Evolutionary conservation across 2,329 filamentous ascomycete genomes (phyloP).

Genomic region (Achaetomium macrosporum): DNA sequence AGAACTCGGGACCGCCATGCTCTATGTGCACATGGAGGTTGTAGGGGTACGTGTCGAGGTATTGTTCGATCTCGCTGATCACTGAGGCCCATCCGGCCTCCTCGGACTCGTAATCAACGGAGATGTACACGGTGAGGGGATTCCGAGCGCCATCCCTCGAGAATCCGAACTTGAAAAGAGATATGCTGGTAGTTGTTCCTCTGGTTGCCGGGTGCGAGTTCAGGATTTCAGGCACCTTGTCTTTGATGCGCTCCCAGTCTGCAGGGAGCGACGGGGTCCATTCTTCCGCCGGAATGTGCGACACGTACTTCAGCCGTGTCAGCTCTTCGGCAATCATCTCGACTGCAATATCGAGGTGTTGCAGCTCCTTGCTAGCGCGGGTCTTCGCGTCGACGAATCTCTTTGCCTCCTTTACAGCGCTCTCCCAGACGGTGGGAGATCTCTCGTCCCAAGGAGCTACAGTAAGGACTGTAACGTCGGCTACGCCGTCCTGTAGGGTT

Average conservation of each 20-base stretch:
- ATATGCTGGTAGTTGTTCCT: no score
- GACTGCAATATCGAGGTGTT: neutral
- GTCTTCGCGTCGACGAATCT: neutral
- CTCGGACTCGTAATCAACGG: neutral
- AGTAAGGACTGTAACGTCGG: neutral
- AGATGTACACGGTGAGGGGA: neutral
- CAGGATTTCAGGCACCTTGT: neutral
- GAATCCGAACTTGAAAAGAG: neutral
- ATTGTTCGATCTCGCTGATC: neutral
- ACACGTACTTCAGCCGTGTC: neutral
- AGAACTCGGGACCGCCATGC: no score
- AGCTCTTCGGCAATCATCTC: neutral
- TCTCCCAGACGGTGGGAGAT: neutral
- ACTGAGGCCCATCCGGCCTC: neutral
- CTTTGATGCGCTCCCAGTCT: neutral
- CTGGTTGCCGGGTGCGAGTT: neutral
- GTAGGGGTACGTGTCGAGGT: no score
- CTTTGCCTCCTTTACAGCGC: neutral
- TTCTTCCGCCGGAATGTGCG: neutral
- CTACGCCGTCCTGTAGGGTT: neutral
- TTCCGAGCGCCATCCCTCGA: neutral
- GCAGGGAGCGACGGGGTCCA: neutral
- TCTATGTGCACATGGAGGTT: no score
- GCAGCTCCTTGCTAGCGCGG: neutral
- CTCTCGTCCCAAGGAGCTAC: neutral